These are phyloP conservation scores for Earliella scabrosa DNA, from an alignment of 1,284 basidiomycete genomes.

Conservation along the genomic window DNA sequence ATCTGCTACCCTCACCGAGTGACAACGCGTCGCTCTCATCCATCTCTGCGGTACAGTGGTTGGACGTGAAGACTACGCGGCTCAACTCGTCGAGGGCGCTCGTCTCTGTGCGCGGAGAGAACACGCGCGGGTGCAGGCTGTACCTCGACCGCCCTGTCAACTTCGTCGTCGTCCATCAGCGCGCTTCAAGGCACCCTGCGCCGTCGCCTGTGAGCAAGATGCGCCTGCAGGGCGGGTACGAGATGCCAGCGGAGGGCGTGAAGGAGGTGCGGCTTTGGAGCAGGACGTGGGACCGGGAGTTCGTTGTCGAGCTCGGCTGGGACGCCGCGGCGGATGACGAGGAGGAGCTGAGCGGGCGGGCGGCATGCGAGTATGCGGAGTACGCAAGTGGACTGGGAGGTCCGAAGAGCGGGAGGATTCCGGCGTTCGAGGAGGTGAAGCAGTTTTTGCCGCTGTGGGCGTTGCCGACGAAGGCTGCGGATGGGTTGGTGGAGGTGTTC, in stretches of 20 bases:
- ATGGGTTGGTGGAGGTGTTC: slow-evolving; percentile 66
- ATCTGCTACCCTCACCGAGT: slow-evolving; percentile 38
- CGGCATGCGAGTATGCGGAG: slow-evolving; percentile 75
- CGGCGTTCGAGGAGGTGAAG: slow-evolving; percentile 73
- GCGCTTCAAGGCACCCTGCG: not conserved
- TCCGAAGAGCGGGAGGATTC: slow-evolving; percentile 50
- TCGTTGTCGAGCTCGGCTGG: slow-evolving; percentile 59
- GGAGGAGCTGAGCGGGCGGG: slow-evolving; percentile 48
- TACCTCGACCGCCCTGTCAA: slow-evolving; percentile 59
- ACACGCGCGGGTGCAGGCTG: slow-evolving; percentile 68
- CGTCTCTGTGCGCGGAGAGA: slow-evolving; percentile 49
- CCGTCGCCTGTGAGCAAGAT: slow-evolving; percentile 31
- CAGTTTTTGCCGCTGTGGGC: slow-evolving; percentile 73
- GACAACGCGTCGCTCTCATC: slow-evolving; percentile 13
- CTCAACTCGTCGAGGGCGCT: slow-evolving; percentile 36
- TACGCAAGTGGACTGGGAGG: slow-evolving; percentile 62
- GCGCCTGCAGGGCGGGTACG: slow-evolving; percentile 50
- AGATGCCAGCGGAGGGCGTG: slow-evolving; percentile 44
- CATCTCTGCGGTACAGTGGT: slow-evolving; percentile 25
- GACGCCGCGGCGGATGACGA: slow-evolving; percentile 33
- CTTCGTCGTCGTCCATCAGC: slow-evolving; percentile 40
- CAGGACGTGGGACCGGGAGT: slow-evolving; percentile 65
- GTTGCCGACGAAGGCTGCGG: slow-evolving; percentile 56
- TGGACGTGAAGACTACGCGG: slow-evolving; percentile 37
- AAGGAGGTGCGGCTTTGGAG: slow-evolving; percentile 65